A percentile compares a stretch with the other conserved stretches of the same genome.
Conservation (phyloP, 805 yeast genomes). For the Wickerhamiella azyma region DNA sequence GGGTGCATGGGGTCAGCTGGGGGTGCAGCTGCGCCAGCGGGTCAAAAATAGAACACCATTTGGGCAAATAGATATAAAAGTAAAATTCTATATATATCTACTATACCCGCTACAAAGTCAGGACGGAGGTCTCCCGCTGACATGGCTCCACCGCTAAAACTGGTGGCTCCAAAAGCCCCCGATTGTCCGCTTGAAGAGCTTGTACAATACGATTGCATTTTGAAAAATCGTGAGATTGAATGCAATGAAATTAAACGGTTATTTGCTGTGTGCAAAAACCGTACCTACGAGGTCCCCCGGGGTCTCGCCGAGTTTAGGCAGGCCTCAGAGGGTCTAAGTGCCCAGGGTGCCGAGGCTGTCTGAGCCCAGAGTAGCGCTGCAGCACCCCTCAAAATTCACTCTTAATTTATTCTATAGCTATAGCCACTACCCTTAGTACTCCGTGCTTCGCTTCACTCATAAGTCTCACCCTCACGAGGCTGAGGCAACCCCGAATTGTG, state of each 20-base stretch:
- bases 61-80: too few relatives aligned
- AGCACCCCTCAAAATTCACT: background rate
- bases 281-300: constrained; percentile 3
- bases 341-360: too few relatives aligned
- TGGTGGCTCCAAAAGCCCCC: background rate
- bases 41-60: background rate
- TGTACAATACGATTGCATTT: constrained; percentile 21
- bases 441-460: constrained; percentile 16
- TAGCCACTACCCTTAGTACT: too few relatives aligned
- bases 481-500: constrained; percentile 74
- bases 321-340: too few relatives aligned
- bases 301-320: background rate
- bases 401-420: background rate
- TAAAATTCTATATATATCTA: background rate
- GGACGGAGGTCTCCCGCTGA: background rate
- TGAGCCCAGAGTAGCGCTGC: too few relatives aligned
- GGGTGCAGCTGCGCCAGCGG: too few relatives aligned
- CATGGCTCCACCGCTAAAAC: constrained; percentile 6
- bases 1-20: background rate
- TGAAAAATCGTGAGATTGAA: constrained; percentile 17
- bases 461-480: constrained; percentile 80
- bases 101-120: background rate
- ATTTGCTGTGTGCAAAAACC: constrained; percentile 16
- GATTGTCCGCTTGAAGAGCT: constrained; percentile 20
- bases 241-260: constrained; percentile 21